A percentile compares a stretch with the other conserved stretches of the same genome.
phyloP scores from a whole-genome alignment of 1,284 basidiomycete species.

The Ganoderma lingzhi region DNA sequence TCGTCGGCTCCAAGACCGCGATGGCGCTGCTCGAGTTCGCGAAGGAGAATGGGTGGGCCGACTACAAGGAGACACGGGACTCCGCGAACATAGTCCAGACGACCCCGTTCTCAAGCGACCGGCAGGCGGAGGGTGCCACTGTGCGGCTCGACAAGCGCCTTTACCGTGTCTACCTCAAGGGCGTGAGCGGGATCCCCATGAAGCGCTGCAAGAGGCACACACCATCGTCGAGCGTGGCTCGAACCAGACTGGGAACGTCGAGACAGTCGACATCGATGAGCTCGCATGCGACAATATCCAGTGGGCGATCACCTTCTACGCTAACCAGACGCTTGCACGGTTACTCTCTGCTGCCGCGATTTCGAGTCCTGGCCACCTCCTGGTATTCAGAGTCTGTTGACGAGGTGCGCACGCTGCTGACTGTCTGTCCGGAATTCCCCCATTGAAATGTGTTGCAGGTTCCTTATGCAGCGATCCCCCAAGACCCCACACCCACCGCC shows the following conservation, averaged over 20 bases:
- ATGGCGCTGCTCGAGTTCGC: slow-evolving; percentile 92
- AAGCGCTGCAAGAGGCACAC: slow-evolving; percentile 77
- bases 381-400: slow-evolving; percentile 55
- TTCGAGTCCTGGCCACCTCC: slow-evolving; percentile 88
- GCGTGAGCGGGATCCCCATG: slow-evolving; percentile 92
- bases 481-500: slow-evolving; percentile 84
- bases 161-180: slow-evolving; percentile 90
- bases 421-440: background rate
- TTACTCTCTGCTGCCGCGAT: slow-evolving; percentile 93
- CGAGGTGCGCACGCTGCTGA: slow-evolving; percentile 50
- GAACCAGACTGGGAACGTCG: slow-evolving; percentile 49
- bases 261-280: slow-evolving; percentile 68
- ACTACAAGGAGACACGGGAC: slow-evolving; percentile 79
- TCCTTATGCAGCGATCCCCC: slow-evolving; percentile 76
- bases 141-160: slow-evolving; percentile 59
- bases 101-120: slow-evolving; percentile 94
- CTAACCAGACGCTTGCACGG: slow-evolving; percentile 95
- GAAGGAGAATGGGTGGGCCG: slow-evolving; percentile 85
- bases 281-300: slow-evolving; percentile 83
- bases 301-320: slow-evolving; percentile 95
- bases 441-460: slow-evolving; percentile 52
- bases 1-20: slow-evolving; percentile 97
- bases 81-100: slow-evolving; percentile 81
- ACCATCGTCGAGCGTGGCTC: slow-evolving; percentile 68
- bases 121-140: slow-evolving; percentile 97